phyloP scores from a whole-genome alignment of 768 basidiomycete species.

The Multifurca ochricompacta region DNA sequence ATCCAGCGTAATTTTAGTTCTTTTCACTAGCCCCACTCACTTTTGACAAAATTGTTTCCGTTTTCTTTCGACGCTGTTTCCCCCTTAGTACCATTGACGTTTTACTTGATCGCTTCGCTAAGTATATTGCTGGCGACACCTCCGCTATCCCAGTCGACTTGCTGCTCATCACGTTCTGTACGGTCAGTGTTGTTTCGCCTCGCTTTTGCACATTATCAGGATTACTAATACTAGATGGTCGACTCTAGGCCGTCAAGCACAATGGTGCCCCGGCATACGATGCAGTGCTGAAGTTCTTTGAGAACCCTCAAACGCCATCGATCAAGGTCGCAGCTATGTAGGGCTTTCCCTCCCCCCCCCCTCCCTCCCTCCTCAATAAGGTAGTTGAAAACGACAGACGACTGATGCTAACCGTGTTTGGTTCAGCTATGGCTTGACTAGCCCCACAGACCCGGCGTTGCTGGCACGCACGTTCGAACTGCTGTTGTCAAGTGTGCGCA shows the following conservation, averaged over 20 bases:
- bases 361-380: not conserved
- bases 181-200: conserved; percentile 33
- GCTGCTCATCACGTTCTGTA: conserved; percentile 44
- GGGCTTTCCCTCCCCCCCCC: conserved; percentile 21
- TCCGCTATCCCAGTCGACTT: conserved; percentile 78
- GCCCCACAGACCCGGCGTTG: conserved; percentile 47
- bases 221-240: conserved; percentile 3
- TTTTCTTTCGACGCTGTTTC: conserved; percentile 23
- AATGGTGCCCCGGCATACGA: conserved; percentile 73
- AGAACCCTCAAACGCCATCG: conserved; percentile 67
- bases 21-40: too few relatives aligned
- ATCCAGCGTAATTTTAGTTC: conserved; percentile 29
- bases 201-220: not conserved
- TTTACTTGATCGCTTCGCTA: conserved; percentile 59
- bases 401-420: conserved; percentile 3
- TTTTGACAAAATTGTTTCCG: too few relatives aligned
- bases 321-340: conserved; percentile 66
- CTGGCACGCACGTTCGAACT: conserved; percentile 56
- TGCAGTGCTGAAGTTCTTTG: conserved; percentile 57
- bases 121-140: conserved; percentile 64
- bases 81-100: conserved; percentile 61
- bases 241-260: conserved; percentile 54
- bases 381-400: not conserved
- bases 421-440: conserved; percentile 50
- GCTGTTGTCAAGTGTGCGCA: conserved; percentile 45